phyloP scores from a whole-genome alignment of 140 eudicot genomes.

The Senecio squalidus region DNA sequence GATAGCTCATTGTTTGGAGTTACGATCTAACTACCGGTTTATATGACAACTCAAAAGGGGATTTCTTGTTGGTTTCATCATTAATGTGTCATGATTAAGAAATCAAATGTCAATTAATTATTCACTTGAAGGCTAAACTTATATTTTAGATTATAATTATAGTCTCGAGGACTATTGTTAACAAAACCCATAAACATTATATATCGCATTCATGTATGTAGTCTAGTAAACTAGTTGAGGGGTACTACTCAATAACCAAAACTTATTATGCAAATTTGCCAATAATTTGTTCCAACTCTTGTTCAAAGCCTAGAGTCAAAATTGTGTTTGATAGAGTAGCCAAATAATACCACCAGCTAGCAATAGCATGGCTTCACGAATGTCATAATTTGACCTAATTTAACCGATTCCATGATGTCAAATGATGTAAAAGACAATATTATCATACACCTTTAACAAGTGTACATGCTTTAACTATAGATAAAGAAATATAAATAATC shows the following conservation, averaged over 20 bases:
- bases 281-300: conserved; percentile 10
- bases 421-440: conserved; percentile 17
- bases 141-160: too few species aligned
- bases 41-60: background rate
- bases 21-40: too few species aligned
- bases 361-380: background rate
- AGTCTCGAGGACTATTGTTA: too few species aligned
- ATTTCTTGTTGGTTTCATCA: background rate
- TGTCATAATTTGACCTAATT: conserved; percentile 16
- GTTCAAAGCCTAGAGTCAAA: conserved; percentile 17
- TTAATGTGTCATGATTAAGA: background rate
- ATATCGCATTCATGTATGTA: too few species aligned
- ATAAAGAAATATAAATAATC: background rate
- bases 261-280: conserved; percentile 2
- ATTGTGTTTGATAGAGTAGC: conserved; percentile 16
- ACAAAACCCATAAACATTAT: too few species aligned
- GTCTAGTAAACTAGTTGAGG: background rate
- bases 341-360: conserved; percentile 17
- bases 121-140: too few species aligned
- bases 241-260: background rate
- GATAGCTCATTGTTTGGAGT: too few species aligned
- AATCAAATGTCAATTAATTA: too few species aligned
- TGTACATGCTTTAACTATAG: background rate
- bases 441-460: background rate
- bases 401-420: conserved; percentile 16